These are phyloP conservation scores for Boletellus emodensis DNA, from an alignment of 768 basidiomycete species.

Conservation along the genomic window DNA sequence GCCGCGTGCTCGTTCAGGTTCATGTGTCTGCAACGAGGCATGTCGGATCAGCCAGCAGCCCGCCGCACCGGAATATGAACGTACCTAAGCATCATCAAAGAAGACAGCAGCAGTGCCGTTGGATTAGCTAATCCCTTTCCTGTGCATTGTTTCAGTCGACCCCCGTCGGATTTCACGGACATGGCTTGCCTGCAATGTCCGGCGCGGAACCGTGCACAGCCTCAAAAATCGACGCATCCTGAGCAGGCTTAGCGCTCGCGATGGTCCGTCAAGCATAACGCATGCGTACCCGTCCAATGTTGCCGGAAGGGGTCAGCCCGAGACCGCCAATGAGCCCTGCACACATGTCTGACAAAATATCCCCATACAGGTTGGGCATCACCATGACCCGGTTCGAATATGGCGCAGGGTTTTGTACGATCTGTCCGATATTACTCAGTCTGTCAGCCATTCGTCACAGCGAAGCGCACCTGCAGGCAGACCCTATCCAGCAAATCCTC, in stretches of 20 bases:
- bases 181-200: conserved; percentile 82
- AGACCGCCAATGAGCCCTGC: conserved; percentile 98
- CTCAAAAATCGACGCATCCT: conserved; percentile 99
- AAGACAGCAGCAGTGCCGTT: conserved; percentile 94
- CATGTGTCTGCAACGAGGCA: conserved; percentile 72
- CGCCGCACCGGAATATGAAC: conserved; percentile 23
- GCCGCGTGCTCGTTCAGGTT: conserved; percentile 75
- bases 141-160: conserved; percentile 24
- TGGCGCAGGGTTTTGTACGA: conserved; percentile 90
- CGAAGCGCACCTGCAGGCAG: conserved; percentile 71
- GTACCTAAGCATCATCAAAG: conserved; percentile 96
- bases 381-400: conserved; percentile 98
- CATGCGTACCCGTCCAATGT: conserved; percentile 81
- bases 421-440: conserved; percentile 37
- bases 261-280: conserved; percentile 1
- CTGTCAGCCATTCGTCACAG: not conserved
- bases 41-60: conserved; percentile 20
- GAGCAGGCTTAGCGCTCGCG: conserved; percentile 13
- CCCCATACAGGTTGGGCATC: conserved; percentile 97
- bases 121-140: conserved; percentile 96
- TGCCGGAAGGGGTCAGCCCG: conserved; percentile 95
- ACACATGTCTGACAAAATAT: conserved; percentile 97
- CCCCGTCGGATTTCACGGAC: not conserved
- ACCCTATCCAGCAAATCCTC: conserved; percentile 97
- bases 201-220: conserved; percentile 99